phyloP scores from a whole-genome alignment of 2,329 filamentous ascomycete species.

The Fusarium sp. region DNA sequence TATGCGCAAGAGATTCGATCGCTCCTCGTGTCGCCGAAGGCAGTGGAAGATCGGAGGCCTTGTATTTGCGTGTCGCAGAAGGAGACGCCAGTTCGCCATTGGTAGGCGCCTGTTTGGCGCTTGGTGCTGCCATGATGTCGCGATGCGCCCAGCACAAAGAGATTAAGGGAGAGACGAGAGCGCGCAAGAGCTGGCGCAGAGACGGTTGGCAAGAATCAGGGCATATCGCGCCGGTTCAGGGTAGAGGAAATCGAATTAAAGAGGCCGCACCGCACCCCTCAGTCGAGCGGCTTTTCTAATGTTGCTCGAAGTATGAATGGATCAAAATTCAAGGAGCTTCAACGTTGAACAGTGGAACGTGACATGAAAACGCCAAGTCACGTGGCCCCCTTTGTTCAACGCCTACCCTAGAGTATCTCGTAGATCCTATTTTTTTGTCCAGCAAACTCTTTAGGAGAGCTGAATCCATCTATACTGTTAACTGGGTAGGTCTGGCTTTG shows the following conservation, averaged over 20 bases:
- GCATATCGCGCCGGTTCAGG: constrained; percentile 26
- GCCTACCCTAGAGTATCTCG: neutral
- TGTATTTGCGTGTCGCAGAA: constrained; percentile 64
- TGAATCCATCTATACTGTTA: neutral
- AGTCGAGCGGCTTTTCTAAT: constrained; percentile 1
- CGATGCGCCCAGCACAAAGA: constrained; percentile 9
- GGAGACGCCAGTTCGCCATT: constrained; percentile 29
- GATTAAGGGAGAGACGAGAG: constrained; percentile 20
- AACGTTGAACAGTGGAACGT: constrained; percentile 21
- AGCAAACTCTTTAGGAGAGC: neutral
- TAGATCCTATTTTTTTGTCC: neutral
- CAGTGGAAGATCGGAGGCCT: constrained; percentile 80
- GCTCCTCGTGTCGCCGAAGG: constrained; percentile 78
- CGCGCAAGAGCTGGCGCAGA: constrained; percentile 25
- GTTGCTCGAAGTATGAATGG: constrained; percentile 4
- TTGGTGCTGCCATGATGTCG: constrained; percentile 38
- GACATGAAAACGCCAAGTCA: constrained; percentile 44
- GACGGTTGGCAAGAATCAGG: constrained; percentile 17
- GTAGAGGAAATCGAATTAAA: neutral
- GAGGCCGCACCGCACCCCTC: neutral
- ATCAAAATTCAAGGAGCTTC: constrained; percentile 6
- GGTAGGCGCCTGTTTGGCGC: constrained; percentile 35
- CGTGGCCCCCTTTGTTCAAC: constrained; percentile 24
- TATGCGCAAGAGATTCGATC: constrained; percentile 81
- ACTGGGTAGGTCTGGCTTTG: neutral